Evolutionary conservation across 2,329 filamentous ascomycete species (phyloP).

Genomic region (Fusarium longipes): DNA sequence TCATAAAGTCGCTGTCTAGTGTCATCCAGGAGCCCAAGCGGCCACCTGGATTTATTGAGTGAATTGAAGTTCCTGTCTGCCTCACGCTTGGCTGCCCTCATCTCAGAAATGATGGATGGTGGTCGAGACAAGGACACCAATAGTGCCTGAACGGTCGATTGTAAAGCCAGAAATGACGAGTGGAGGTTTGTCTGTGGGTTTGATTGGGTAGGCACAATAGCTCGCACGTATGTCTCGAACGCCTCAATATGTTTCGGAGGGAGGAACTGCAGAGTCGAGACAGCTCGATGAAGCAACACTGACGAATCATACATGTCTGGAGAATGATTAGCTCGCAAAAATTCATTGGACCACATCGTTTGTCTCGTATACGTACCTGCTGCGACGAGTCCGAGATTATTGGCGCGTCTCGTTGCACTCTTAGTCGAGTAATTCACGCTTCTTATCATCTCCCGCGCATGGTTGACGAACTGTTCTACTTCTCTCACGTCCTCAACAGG

Average conservation of each 20-base stretch:
- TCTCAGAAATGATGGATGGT: slow-evolving; percentile 79
- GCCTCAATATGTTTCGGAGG: slow-evolving; percentile 75
- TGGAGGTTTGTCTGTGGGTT: slow-evolving; percentile 80
- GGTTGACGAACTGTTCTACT: slow-evolving; percentile 91
- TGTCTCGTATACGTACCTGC: slow-evolving; percentile 60
- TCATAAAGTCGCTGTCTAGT: slow-evolving; percentile 83
- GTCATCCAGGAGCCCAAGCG: slow-evolving; percentile 85
- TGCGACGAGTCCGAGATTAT: slow-evolving; percentile 74
- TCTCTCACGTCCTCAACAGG: slow-evolving; percentile 86
- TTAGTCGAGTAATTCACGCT: slow-evolving; percentile 85
- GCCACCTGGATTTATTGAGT: slow-evolving; percentile 81
- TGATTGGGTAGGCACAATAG: slow-evolving; percentile 74
- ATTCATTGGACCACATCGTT: slow-evolving; percentile 11
- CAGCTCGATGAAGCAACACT: slow-evolving; percentile 62
- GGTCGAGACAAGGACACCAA: slow-evolving; percentile 83
- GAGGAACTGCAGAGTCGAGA: slow-evolving; percentile 72
- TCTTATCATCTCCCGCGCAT: slow-evolving; percentile 89
- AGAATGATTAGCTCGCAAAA: slow-evolving; percentile 45
- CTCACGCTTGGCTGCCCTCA: slow-evolving; percentile 77
- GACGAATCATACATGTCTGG: slow-evolving; percentile 76
- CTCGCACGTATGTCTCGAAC: slow-evolving; percentile 76
- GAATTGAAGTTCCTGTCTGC: slow-evolving; percentile 83
- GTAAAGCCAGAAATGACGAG: slow-evolving; percentile 80
- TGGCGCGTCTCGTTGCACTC: slow-evolving; percentile 82
- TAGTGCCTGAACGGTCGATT: slow-evolving; percentile 85